Percentiles rank a stretch among this genome's conserved stretches.
Conservation (phyloP, 23 red algal species). For the Gracilaria gracilis region DNA sequence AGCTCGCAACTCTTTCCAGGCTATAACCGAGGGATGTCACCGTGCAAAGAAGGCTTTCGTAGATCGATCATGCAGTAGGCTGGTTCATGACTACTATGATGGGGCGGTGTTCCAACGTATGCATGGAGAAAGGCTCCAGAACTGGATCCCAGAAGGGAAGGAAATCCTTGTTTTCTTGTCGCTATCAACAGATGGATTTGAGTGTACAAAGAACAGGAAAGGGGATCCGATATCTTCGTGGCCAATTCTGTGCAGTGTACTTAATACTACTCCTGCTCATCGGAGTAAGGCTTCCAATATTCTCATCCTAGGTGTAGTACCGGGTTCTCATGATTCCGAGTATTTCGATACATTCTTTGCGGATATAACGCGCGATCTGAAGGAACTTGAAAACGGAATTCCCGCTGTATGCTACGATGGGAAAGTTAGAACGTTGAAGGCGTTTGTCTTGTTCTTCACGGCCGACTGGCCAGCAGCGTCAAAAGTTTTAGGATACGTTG, state of each 20-base stretch:
- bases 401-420: neutral
- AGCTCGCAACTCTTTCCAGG: neutral
- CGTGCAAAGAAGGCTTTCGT: neutral
- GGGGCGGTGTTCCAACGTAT: neutral
- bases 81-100: neutral
- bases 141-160: neutral
- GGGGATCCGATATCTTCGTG: neutral
- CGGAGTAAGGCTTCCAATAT: neutral
- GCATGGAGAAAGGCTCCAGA: neutral
- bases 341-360: conserved; percentile 9
- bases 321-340: neutral
- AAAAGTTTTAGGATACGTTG: conserved; percentile 22
- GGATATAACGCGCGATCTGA: neutral
- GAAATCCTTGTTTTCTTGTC: neutral
- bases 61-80: too few species aligned
- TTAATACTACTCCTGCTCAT: neutral
- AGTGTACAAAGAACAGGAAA: neutral
- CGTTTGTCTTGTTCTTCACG: neutral
- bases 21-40: neutral
- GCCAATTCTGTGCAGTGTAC: neutral
- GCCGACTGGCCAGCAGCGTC: conserved; percentile 15
- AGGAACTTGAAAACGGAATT: neutral
- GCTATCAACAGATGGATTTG: conserved; percentile 23
- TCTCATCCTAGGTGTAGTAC: neutral
- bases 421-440: neutral